phyloP scores from a whole-genome alignment of 768 basidiomycete species.

The Strobilomyces confusus region DNA sequence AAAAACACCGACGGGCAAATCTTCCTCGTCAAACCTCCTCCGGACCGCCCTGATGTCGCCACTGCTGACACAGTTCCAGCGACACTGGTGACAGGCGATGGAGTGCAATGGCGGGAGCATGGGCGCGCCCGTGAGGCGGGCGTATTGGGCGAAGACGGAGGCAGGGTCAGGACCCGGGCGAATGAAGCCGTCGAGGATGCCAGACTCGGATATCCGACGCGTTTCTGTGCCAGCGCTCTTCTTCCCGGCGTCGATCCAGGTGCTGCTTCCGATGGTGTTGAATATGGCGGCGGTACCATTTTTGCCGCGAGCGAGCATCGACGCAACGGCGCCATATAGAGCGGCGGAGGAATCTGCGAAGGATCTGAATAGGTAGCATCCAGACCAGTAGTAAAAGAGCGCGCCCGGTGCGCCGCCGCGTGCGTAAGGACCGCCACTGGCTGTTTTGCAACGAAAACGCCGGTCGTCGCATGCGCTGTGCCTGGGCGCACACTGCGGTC shows the following conservation, averaged over 20 bases:
- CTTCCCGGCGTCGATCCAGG: conserved; percentile 86
- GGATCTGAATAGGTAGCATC: conserved; percentile 79
- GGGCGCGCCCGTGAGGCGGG: conserved; percentile 77
- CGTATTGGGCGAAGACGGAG: conserved; percentile 83
- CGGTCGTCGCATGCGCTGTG: too few species aligned
- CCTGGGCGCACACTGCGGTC: too few species aligned
- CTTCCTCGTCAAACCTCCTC: conserved; percentile 85
- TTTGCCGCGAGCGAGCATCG: conserved; percentile 89
- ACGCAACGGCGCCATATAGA: conserved; percentile 87
- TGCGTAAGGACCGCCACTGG: too few species aligned
- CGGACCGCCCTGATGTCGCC: conserved; percentile 85
- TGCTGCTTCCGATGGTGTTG: conserved; percentile 84
- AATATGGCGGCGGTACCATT: conserved; percentile 89
- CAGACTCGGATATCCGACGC: conserved; percentile 98
- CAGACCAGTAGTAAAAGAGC: conserved; percentile 81
- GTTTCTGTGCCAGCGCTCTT: conserved; percentile 63
- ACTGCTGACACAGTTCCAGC: conserved; percentile 96
- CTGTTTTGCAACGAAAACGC: too few species aligned
- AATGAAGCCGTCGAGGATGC: conserved; percentile 91
- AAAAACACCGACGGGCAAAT: conserved; percentile 95
- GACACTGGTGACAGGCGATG: conserved; percentile 93
- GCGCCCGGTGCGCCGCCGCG: too few species aligned
- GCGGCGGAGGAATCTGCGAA: conserved; percentile 70
- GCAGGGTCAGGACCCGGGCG: conserved; percentile 86
- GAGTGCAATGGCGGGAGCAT: conserved; percentile 90